Evolutionary conservation across 208 protist genomes (phyloP), one percentile per base, ranked within the genome.

Genomic region (Porcisia hertigi): DNA sequence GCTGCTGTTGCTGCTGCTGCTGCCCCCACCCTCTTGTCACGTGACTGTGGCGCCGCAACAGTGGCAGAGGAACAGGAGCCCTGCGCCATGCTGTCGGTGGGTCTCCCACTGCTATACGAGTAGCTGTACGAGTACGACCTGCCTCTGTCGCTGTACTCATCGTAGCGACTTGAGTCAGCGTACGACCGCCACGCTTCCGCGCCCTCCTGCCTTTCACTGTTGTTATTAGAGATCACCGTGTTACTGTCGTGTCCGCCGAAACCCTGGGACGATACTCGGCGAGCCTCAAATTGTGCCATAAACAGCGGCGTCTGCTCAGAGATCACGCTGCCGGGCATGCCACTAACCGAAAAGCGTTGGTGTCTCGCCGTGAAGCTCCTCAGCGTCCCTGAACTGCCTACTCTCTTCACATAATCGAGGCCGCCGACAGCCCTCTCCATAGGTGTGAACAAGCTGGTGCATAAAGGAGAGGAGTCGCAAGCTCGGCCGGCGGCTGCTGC

Each of bases 271-370:
- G 54, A 67, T 34, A 53, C 53, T 45, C 71, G 45, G 45, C 57
- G 65, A 43, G 47, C 59, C 3, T 45, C 77, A n/a, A 81, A 81
- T 36, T 62, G 54, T 18, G 77, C 77, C 77, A 81, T 81, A 18
- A 64, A 30, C 25, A 81, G 59, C 45, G 65, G 65, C 8, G 20
- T 60, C 65, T 69, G 53, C 0, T 47, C 71, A 18, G 53, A 23
- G 12, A 66, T 30, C 2, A 58, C 59, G 60, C 45, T 73, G 23
- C 55, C 4, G 5, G 55, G 64, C 30, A 69, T 3, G 14, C 55
- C 71, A 41, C 63, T 57, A 55, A 73, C 45, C 23, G 71, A 81
- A 12, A 77, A 58, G 1, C 64, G 70, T 25, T 69, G 69, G 16
- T 43, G n/a, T 4, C 43, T 7, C 49, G 16, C 9, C 34, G n/a